Base-by-base conservation (phyloP, 2,329 filamentous ascomycete genomes). In the Aspergillus persii region DNA sequence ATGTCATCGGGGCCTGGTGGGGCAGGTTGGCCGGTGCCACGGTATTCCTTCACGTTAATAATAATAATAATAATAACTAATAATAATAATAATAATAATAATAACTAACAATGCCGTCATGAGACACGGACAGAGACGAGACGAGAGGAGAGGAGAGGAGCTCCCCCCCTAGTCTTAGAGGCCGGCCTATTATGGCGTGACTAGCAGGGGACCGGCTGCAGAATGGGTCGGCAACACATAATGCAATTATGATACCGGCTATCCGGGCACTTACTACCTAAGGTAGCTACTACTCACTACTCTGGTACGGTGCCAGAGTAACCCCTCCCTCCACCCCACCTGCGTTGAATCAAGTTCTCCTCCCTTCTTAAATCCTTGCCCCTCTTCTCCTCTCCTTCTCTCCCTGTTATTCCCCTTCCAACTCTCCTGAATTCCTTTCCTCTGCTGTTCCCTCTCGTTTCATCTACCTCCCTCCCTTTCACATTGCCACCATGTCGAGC, bases 401-500 rank as follows among this genome's bases (percentile, higher is more conserved):
- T 30, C 49, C 30, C 46, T 23, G 2, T 23, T 23, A 9, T 26
- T 18, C 11, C 8, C 9, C 8, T 12, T 30, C 11, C 49, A 30
- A 36, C 30, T 27, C 41, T 36, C 26, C 29, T 46, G 12, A 29
- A 48, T 47, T 52, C 33, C 18, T 23, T 23, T 23, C 18, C 18
- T 23, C 18, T 23, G 18, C 18, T 23, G 18, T 23, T 2, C 18
- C 18, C 18, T 23, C 18, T 23, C 2, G 18, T n/a, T 29, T 33
- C 46, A 30, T 44, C 58, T 26, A 23, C 18, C 44, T 29, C 29
- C 57, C 41, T 39, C 27, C 57, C 30, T 29, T 46, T 53, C 57
- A 57, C 62, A 55, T 58, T 57, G 59, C 2, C 15, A 41, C 36
- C 63, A 87, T 88, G 85, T 87, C 85, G 70, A 76, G 79, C 69